A percentile compares a stretch with the other conserved stretches of the same genome.
Evolutionary conservation across 768 basidiomycete species (phyloP).

Genomic region (Amanita phalloides): DNA sequence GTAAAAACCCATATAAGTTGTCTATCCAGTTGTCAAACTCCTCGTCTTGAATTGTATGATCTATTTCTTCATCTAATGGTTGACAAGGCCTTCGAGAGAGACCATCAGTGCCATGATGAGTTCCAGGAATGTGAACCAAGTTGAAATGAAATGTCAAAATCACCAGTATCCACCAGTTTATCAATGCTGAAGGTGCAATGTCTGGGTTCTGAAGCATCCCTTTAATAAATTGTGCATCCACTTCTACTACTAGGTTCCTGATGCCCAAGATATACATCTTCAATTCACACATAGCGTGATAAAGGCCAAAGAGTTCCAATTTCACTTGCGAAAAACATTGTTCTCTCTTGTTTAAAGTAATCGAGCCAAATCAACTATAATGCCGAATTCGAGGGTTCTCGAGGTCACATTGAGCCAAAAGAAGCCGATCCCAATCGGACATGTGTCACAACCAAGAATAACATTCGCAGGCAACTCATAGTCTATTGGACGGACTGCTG

Average conservation of each 20-base stretch:
- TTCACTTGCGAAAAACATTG: no score
- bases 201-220: constrained; percentile 24
- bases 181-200: no score
- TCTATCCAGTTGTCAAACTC: no score
- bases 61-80: constrained; percentile 6
- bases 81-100: constrained; percentile 13
- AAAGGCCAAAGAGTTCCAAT: no score
- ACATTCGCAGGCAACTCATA: constrained; percentile 16
- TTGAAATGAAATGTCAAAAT: constrained; percentile 22
- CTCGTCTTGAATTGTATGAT: neutral
- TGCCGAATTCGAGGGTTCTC: no score
- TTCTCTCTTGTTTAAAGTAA: constrained; percentile 22
- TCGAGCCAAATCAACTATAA: constrained; percentile 23
- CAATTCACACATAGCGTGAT: no score
- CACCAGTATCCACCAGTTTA: constrained; percentile 17
- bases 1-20: constrained; percentile 1
- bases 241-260: no score
- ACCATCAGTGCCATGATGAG: constrained; percentile 22
- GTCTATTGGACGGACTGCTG: constrained; percentile 21
- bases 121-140: no score
- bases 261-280: no score
- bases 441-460: constrained; percentile 27
- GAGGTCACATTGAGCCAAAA: constrained; percentile 19
- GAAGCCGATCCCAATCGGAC: constrained; percentile 21
- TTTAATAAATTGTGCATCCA: constrained; percentile 2